A percentile compares a stretch with the other conserved stretches of the same genome.
These are phyloP conservation scores for Phytopythium sindhum DNA, from an alignment of 352 stramenopile genomes.

Conservation along the genomic window DNA sequence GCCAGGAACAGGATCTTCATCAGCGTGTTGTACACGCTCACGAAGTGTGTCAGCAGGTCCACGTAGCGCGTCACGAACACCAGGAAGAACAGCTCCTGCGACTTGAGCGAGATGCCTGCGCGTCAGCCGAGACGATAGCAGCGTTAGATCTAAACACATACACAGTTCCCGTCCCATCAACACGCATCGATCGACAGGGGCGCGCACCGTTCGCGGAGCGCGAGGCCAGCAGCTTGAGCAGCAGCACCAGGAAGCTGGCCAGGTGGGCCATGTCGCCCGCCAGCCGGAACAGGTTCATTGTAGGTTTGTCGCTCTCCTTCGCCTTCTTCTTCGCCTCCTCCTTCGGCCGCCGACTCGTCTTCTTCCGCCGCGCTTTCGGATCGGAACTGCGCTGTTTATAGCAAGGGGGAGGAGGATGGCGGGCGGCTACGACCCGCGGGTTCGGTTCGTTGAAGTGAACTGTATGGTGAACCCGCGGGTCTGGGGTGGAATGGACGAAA, in stretches of 20 bases:
- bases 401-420: neutral
- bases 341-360: neutral
- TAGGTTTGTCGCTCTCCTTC: neutral
- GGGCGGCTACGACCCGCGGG: too few species aligned
- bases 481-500: neutral
- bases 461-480: neutral
- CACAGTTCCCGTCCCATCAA: too few species aligned
- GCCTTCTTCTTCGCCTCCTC: neutral
- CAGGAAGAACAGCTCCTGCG: conserved; percentile 98
- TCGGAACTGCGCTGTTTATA: conserved; percentile 13
- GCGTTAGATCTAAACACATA: too few species aligned
- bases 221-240: conserved; percentile 93
- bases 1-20: conserved; percentile 99
- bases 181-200: too few species aligned
- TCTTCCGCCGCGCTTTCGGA: conserved; percentile 8
- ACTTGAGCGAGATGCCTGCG: conserved; percentile 97
- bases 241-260: conserved; percentile 97
- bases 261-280: conserved; percentile 99
- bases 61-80: conserved; percentile 99
- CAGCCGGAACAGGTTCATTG: conserved; percentile 97
- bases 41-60: conserved; percentile 96
- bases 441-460: neutral
- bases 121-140: neutral
- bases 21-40: conserved; percentile 97
- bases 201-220: conserved; percentile 69